These are phyloP conservation scores for Glycine soja DNA, from an alignment of 306 rosid genomes.

Conservation along the genomic window DNA sequence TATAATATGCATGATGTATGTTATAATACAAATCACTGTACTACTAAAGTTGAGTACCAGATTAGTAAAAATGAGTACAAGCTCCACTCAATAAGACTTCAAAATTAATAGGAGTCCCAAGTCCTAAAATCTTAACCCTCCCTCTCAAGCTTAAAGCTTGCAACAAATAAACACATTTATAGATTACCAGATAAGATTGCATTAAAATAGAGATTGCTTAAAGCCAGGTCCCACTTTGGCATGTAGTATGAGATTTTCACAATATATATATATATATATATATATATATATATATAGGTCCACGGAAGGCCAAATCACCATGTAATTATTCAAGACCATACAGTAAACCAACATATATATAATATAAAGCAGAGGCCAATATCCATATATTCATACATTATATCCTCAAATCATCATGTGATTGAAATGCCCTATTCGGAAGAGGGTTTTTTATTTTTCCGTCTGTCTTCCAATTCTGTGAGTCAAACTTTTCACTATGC, in stretches of 20 bases:
- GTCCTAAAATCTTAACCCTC: background rate
- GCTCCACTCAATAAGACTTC: no score
- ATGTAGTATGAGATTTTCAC: background rate
- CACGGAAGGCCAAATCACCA: constrained; percentile 8
- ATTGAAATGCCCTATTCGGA: constrained; percentile 2
- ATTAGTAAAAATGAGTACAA: no score
- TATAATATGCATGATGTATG: no score
- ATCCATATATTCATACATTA: constrained; percentile 15
- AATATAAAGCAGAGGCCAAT: background rate
- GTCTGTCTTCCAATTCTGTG: background rate
- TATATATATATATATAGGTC: background rate
- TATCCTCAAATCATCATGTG: constrained; percentile 2
- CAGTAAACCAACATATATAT: background rate
- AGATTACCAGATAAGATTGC: background rate
- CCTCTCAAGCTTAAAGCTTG: background rate
- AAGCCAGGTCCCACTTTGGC: background rate
- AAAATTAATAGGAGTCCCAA: no score
- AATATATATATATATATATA: background rate
- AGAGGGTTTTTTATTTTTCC: background rate
- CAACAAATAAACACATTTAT: constrained; percentile 11
- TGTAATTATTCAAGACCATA: constrained; percentile 9
- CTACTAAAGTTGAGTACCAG: no score
- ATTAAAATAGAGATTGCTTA: background rate
- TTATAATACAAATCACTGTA: no score
- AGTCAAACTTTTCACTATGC: background rate